phyloP scores from a whole-genome alignment of 2,329 filamentous ascomycete genomes.

The Pyricularia grisea region DNA sequence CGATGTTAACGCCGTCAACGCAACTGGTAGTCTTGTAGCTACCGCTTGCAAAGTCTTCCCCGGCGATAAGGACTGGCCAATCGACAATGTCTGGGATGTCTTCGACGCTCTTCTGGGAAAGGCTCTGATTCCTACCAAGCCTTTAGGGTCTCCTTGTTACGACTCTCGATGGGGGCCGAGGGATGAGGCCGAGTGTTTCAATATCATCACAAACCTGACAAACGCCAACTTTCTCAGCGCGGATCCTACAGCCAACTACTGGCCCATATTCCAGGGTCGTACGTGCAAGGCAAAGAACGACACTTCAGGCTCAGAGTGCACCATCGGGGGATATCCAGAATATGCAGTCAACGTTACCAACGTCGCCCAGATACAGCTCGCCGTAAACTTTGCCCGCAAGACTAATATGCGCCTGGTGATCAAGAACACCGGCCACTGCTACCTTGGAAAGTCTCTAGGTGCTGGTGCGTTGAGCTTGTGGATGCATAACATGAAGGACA shows the following conservation, averaged over 20 bases:
- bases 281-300: slow-evolving; percentile 22
- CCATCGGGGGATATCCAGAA: slow-evolving; percentile 29
- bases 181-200: slow-evolving; percentile 26
- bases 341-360: slow-evolving; percentile 31
- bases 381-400: slow-evolving; percentile 35
- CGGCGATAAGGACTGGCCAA: slow-evolving; percentile 45
- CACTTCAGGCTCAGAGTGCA: slow-evolving; percentile 18
- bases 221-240: slow-evolving; percentile 21
- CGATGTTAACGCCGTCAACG: neutral
- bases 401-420: slow-evolving; percentile 38
- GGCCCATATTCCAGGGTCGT: slow-evolving; percentile 26
- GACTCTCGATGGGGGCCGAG: slow-evolving; percentile 29
- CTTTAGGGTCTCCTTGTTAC: slow-evolving; percentile 44
- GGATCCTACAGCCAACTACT: slow-evolving; percentile 31
- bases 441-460: slow-evolving; percentile 27
- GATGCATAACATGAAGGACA: slow-evolving; percentile 19
- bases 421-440: slow-evolving; percentile 45
- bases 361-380: slow-evolving; percentile 34
- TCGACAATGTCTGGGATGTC: slow-evolving; percentile 29
- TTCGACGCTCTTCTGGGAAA: slow-evolving; percentile 44
- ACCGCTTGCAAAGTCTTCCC: slow-evolving; percentile 23
- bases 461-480: slow-evolving; percentile 26
- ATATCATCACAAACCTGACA: slow-evolving; percentile 24
- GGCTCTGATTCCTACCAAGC: slow-evolving; percentile 39
- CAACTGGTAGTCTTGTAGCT: neutral